Evolutionary conservation across 805 yeast species (phyloP), one percentile per base, ranked within the genome.

Genomic region (Cephaloascus albidus): DNA sequence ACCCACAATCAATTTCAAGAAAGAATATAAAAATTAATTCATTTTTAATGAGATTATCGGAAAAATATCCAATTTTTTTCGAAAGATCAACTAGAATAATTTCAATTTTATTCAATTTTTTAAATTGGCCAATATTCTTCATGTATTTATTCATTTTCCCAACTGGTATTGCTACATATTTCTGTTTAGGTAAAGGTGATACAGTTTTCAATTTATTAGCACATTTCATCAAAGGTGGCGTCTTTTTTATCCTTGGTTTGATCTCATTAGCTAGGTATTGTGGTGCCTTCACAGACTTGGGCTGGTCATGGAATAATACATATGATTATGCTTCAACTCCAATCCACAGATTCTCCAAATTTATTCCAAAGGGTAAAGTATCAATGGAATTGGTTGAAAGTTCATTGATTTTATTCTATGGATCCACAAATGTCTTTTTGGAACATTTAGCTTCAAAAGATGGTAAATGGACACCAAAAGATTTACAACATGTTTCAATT

Each of bases 211-310:
- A 86, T 50, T 59, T 90, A 38, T 69, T 90, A 41, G 98, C 98
- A 2, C 98, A 90, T 60, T 86, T 87, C 72, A 90, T 90, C 58
- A 90, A 90, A 60, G 98, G 98, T 43, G 93, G 90, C 19, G 93
- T 90, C 2, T 90, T 90, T 54, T 70, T 87, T 42, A 45, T 69
- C 4, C 63, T 84, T 32, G 98, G 98, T 17, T 44, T 89, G 5
- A 55, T 88, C 4, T 74, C 95, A n/a, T 67, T 93, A 32, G 84
- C 88, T 1, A 76, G 97, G 49, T 89, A 85, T 58, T 78, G 87
- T 50, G 98, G 98, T 3, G 85, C 81, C 10, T 85, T 82, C 50
- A 55, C 72, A 30, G 67, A 72, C 40, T 65, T 71, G 42, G 97
- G 97, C 17, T 81, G 94, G 83, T 89, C 95, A 3, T 90, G 98